A percentile compares a stretch with the other conserved stretches of the same genome.
These are phyloP conservation scores for Neofusicoccum parvum DNA, from an alignment of 2,329 filamentous ascomycete genomes.

Conservation along the genomic window DNA sequence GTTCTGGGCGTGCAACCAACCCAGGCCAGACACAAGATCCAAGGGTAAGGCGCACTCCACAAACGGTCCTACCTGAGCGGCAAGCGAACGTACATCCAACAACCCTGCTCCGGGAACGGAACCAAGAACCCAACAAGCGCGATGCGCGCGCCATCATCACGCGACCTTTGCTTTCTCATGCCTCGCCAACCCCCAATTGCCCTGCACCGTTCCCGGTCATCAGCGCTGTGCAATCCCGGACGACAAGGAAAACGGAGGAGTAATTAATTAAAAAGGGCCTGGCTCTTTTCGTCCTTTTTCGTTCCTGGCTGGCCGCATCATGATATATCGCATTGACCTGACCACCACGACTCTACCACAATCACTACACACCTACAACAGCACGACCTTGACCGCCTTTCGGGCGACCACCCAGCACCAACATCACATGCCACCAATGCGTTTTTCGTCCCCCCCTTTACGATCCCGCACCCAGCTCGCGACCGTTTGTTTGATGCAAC, in stretches of 20 bases:
- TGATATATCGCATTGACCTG: neutral
- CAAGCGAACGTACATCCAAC: neutral
- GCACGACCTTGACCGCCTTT: neutral
- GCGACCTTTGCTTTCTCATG: neutral
- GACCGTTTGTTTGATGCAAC: too few relatives aligned
- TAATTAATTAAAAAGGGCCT: neutral
- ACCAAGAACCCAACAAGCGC: neutral
- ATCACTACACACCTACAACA: neutral
- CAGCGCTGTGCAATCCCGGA: neutral
- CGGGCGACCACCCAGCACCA: neutral
- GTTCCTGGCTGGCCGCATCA: neutral
- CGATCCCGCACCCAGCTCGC: too few relatives aligned
- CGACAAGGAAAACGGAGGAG: neutral
- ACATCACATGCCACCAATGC: too few relatives aligned
- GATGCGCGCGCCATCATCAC: constrained; percentile 10
- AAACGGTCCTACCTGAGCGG: neutral
- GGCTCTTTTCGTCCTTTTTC: neutral
- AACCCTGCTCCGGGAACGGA: constrained; percentile 6
- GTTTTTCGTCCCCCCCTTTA: too few relatives aligned
- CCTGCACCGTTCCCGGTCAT: neutral
- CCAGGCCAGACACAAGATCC: neutral
- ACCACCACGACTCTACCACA: neutral
- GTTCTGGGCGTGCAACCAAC: too few relatives aligned
- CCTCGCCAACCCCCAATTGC: neutral
- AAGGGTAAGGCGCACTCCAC: constrained; percentile 6